Conservation (phyloP, 1,284 basidiomycete genomes). For the Trametes hirsuta region DNA sequence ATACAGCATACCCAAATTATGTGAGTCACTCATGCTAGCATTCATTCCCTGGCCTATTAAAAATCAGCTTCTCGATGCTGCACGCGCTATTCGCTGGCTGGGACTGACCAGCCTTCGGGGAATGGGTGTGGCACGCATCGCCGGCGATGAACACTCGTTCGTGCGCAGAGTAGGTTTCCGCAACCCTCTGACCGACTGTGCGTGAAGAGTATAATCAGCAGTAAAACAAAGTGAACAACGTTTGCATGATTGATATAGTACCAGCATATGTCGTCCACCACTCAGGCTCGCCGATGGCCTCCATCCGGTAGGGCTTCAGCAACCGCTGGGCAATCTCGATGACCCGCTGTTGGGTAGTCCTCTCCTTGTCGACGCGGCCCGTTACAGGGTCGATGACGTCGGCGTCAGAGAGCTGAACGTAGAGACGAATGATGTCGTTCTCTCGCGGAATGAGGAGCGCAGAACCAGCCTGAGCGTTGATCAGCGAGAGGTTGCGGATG, state of each 20-base stretch:
- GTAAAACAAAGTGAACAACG: background rate
- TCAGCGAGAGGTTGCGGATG: conserved; percentile 68
- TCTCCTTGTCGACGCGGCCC: conserved; percentile 64
- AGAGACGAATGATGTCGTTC: conserved; percentile 71
- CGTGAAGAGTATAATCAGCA: background rate
- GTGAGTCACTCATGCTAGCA: conserved; percentile 82
- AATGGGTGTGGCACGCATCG: conserved; percentile 85
- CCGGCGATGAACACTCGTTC: conserved; percentile 83
- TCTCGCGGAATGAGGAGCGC: conserved; percentile 81
- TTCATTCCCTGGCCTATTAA: conserved; percentile 68
- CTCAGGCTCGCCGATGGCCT: conserved; percentile 59
- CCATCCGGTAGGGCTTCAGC: conserved; percentile 69
- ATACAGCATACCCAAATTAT: conserved; percentile 62
- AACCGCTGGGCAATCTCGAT: conserved; percentile 70
- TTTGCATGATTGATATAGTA: conserved; percentile 10
- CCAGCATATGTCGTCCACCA: conserved; percentile 84
- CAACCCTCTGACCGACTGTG: conserved; percentile 75
- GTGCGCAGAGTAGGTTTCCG: conserved; percentile 64
- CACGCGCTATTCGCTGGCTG: background rate
- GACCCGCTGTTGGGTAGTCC: conserved; percentile 62
- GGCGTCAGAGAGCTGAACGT: conserved; percentile 68
- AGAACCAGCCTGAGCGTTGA: conserved; percentile 58
- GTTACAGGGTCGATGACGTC: conserved; percentile 47
- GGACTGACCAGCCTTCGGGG: conserved; percentile 58
- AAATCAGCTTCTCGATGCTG: conserved; percentile 28